Percentiles rank a stretch among this genome's conserved stretches.
These are phyloP conservation scores for Viola odorata DNA, from an alignment of 345 rosid species.

Conservation along the genomic window DNA sequence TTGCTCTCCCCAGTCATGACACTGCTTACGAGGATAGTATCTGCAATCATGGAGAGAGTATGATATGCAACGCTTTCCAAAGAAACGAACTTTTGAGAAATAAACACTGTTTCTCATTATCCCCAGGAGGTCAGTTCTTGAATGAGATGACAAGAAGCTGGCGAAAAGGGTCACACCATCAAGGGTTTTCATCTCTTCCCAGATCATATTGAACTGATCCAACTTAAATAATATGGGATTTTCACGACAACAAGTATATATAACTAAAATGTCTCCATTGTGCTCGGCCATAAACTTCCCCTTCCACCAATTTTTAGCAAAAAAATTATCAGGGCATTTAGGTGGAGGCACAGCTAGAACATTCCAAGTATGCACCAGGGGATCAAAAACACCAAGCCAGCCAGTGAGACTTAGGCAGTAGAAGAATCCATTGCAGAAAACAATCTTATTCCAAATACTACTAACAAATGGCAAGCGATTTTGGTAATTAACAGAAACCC, in stretches of 20 bases:
- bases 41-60: slow-evolving; percentile 42
- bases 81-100: slow-evolving; percentile 66
- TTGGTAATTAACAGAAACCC: slow-evolving; percentile 53
- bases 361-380: slow-evolving; percentile 35
- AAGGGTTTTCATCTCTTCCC: slow-evolving; percentile 54
- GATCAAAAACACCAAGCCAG: slow-evolving; percentile 54
- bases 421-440: slow-evolving; percentile 45
- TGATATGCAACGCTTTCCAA: slow-evolving; percentile 61
- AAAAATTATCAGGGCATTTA: slow-evolving; percentile 43
- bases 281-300: slow-evolving; percentile 53
- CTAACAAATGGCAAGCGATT: slow-evolving; percentile 58
- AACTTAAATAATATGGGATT: slow-evolving; percentile 53
- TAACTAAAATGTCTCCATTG: slow-evolving; percentile 48
- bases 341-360: slow-evolving; percentile 62
- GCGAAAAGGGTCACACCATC: slow-evolving; percentile 60
- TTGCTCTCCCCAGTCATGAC: slow-evolving; percentile 59
- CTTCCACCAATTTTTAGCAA: slow-evolving; percentile 52
- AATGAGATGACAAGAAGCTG: slow-evolving; percentile 49
- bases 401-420: slow-evolving; percentile 57
- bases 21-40: slow-evolving; percentile 59
- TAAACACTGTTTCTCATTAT: slow-evolving; percentile 52
- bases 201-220: slow-evolving; percentile 35
- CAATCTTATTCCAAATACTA: slow-evolving; percentile 57
- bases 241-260: slow-evolving; percentile 45
- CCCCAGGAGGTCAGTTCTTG: slow-evolving; percentile 45